Percentiles rank a stretch among this genome's conserved stretches.
phyloP scores from a whole-genome alignment of 257 asterid species.

The Solanum ahanhuiri region DNA sequence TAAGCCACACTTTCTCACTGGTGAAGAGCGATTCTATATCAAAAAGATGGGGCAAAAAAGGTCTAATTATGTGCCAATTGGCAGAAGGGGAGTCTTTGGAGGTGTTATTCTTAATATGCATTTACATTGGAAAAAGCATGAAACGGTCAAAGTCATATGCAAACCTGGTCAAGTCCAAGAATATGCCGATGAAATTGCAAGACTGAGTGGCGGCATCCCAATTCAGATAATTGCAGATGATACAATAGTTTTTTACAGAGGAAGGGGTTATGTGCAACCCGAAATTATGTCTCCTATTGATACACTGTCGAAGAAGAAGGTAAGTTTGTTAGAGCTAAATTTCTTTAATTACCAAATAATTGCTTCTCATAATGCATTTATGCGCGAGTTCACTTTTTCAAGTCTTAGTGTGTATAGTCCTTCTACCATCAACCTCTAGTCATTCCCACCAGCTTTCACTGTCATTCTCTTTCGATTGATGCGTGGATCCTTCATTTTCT shows the following conservation, averaged over 20 bases:
- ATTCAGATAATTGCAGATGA: slow-evolving; percentile 71
- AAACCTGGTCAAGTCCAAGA: slow-evolving; percentile 76
- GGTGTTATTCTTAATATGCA: slow-evolving; percentile 98
- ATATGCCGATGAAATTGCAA: slow-evolving; percentile 62
- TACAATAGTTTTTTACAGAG: slow-evolving; percentile 73
- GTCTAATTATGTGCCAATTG: slow-evolving; percentile 89
- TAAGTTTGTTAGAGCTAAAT: slow-evolving; percentile 14
- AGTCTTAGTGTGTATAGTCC: background rate
- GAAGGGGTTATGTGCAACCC: slow-evolving; percentile 81
- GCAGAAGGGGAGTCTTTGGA: slow-evolving; percentile 87
- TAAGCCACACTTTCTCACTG: slow-evolving; percentile 61
- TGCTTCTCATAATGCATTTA: background rate
- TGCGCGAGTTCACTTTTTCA: background rate
- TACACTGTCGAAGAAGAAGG: slow-evolving; percentile 80
- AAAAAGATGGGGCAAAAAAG: slow-evolving; percentile 91
- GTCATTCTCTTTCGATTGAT: background rate
- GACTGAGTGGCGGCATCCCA: slow-evolving; percentile 87
- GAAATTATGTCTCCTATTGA: slow-evolving; percentile 91
- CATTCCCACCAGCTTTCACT: background rate
- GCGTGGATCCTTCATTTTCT: background rate
- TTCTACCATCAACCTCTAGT: background rate
- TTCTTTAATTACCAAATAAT: background rate
- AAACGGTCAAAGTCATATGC: slow-evolving; percentile 87
- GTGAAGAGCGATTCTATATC: slow-evolving; percentile 78
- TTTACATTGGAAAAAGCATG: slow-evolving; percentile 96